Conservation (phyloP, 2,329 filamentous ascomycete genomes). For the Juglanconis sp. region DNA sequence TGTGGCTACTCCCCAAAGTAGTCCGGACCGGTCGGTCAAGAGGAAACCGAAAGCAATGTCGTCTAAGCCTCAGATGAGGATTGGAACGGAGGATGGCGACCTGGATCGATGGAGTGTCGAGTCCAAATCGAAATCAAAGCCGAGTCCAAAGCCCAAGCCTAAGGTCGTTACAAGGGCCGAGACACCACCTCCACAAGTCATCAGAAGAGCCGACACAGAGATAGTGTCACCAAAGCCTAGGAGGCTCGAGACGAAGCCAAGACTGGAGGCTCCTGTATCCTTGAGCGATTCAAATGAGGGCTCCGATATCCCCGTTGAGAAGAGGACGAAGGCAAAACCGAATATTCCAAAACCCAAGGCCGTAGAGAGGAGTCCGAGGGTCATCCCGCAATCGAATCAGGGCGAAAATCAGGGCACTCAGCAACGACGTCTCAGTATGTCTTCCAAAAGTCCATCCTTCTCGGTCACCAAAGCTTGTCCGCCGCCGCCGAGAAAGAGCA, state of each 20-base stretch:
- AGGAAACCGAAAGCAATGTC: constrained; percentile 16
- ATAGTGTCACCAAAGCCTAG: constrained; percentile 32
- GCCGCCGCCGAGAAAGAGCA: constrained; percentile 2
- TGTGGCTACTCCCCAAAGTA: constrained; percentile 33
- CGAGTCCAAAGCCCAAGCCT: constrained; percentile 26
- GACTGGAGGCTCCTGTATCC: constrained; percentile 22
- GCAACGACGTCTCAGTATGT: not conserved
- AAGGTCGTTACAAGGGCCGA: constrained; percentile 1
- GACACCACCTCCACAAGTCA: constrained; percentile 20
- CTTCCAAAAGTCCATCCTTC: not conserved
- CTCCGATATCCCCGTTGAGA: not conserved
- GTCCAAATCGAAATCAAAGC: constrained; percentile 7
- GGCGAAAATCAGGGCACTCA: not conserved
- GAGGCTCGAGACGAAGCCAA: constrained; percentile 28
- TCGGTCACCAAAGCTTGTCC: not conserved
- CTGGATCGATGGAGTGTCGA: not conserved
- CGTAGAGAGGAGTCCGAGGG: not conserved
- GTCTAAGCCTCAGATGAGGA: constrained; percentile 29
- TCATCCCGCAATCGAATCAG: not conserved
- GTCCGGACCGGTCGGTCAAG: not conserved
- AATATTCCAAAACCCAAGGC: not conserved
- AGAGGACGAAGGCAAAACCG: not conserved
- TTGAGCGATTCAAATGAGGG: constrained; percentile 1
- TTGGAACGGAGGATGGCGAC: constrained; percentile 21
- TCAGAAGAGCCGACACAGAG: constrained; percentile 21